Conservation (phyloP, 345 rosid species). For the Melaleuca quinquenervia region DNA sequence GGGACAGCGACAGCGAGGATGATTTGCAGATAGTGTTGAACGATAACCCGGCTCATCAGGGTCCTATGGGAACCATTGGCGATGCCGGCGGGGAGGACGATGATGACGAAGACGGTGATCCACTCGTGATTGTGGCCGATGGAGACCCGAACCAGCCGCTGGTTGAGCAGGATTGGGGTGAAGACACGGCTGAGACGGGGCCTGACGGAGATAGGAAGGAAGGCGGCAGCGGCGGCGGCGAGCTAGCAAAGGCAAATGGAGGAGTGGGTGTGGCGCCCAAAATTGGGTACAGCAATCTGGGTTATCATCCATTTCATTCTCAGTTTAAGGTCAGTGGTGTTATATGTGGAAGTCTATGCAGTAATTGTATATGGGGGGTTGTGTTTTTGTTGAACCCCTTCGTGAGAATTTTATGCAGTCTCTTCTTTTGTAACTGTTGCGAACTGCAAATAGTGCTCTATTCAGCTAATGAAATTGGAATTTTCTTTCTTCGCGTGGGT, state of each 20-base stretch:
- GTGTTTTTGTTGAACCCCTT: background rate
- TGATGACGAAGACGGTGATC: slow-evolving; percentile 69
- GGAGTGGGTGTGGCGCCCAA: slow-evolving; percentile 24
- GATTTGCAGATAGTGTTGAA: slow-evolving; percentile 92
- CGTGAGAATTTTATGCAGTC: background rate
- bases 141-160: slow-evolving; percentile 40
- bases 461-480: background rate
- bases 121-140: slow-evolving; percentile 69
- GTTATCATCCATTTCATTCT: slow-evolving; percentile 92
- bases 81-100: slow-evolving; percentile 37
- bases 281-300: slow-evolving; percentile 76
- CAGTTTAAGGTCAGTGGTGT: slow-evolving; percentile 95
- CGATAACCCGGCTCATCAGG: slow-evolving; percentile 39
- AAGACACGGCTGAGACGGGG: slow-evolving; percentile 30
- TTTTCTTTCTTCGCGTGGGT: background rate
- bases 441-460: background rate
- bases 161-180: slow-evolving; percentile 74
- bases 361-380: background rate
- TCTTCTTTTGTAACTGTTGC: background rate
- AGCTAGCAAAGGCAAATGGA: slow-evolving; percentile 9
- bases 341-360: background rate
- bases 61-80: slow-evolving; percentile 33
- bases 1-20: slow-evolving; percentile 98
- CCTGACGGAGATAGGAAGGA: slow-evolving; percentile 40
- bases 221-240: slow-evolving; percentile 15